Evolutionary conservation across 2,329 filamentous ascomycete genomes (phyloP), one percentile per base, ranked within the genome.

Genomic region (Sporothrix pseudoabietina): DNA sequence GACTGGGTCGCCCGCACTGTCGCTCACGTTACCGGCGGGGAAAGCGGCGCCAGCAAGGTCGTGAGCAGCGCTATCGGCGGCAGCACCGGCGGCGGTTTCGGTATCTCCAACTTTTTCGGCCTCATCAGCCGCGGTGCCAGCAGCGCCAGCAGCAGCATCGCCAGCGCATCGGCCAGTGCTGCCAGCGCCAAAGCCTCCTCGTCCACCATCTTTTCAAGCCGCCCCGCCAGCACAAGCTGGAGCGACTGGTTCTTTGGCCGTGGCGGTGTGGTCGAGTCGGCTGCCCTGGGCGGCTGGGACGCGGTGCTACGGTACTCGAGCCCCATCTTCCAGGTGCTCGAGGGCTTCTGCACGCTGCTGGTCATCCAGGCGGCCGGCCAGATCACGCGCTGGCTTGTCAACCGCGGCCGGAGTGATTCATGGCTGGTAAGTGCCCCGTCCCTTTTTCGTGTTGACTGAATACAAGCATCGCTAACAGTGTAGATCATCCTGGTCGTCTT

Each of bases 361-460:
- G 94, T 98, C 76, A 98, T 99, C 73, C 96, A 99, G 82, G 94
- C 94, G 22, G 91, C 93, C 16, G 96, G 96, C 0, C 95, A 98
- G 81, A 94, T 98, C 77, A 97, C 96, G 26, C 89, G 93, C 81
- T 98, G 94, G 91, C 88, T 98, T 41, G 95, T 98, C 72, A 98
- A 98, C 83, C 87, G 92, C 78, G 94, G 95, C 78, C 90, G 94
- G 79, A 97, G 94, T 79, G 96, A 99, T 83, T 97, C 91, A 75
- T 98, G 95, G 96, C 93, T 98, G 89, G 94, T 96, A 85, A 82
- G 91, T 86, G 1, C 16, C 66, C 74, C 19, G 61, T 55, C 71
- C 41, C 8, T 22, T 71, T 19, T 10, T 14, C 26, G 26, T 26
- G 26, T 16, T 49, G 3, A 16, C 6, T 52, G 22, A 68, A 73